Evolutionary conservation across 2,329 filamentous ascomycete species (phyloP).

Genomic region (Ophiostoma himal-ulmi): DNA sequence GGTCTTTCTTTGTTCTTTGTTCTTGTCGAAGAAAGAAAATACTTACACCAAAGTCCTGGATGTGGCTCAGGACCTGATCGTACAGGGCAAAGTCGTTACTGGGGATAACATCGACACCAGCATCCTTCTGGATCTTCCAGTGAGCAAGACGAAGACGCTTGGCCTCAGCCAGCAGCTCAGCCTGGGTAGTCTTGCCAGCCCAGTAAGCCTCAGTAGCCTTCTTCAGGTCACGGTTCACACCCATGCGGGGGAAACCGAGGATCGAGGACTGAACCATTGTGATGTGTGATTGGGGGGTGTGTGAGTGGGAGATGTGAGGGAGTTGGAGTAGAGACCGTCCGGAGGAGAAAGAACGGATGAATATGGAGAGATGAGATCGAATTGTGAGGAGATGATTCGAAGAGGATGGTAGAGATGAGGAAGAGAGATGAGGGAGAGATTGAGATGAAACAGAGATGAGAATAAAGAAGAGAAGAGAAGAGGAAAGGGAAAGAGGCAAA

Average conservation of each 20-base stretch:
- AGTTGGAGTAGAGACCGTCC: constrained; percentile 19
- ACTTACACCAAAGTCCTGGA: constrained; percentile 92
- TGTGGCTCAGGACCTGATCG: constrained; percentile 95
- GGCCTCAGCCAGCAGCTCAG: constrained; percentile 85
- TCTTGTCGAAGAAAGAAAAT: neutral
- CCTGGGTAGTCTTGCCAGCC: constrained; percentile 88
- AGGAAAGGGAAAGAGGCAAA: constrained; percentile 22
- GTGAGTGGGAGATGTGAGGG: constrained; percentile 15
- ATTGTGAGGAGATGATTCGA: constrained; percentile 1
- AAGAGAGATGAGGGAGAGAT: constrained; percentile 15
- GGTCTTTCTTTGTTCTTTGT: neutral
- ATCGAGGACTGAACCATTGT: constrained; percentile 66
- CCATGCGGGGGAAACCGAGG: constrained; percentile 99
- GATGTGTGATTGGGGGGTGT: constrained; percentile 29
- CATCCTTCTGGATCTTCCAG: constrained; percentile 99
- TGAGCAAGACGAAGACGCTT: constrained; percentile 94
- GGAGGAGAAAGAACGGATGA: constrained; percentile 21
- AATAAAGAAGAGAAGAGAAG: constrained; percentile 7
- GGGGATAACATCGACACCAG: constrained; percentile 93
- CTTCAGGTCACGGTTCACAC: constrained; percentile 97
- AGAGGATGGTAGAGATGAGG: neutral
- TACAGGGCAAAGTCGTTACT: constrained; percentile 99
- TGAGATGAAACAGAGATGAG: constrained; percentile 11
- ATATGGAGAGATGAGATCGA: constrained; percentile 3
- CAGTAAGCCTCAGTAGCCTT: constrained; percentile 99